A percentile compares a stretch with the other conserved stretches of the same genome.
Evolutionary conservation across 1,284 basidiomycete species (phyloP).

Genomic region (Vanrija sp.): DNA sequence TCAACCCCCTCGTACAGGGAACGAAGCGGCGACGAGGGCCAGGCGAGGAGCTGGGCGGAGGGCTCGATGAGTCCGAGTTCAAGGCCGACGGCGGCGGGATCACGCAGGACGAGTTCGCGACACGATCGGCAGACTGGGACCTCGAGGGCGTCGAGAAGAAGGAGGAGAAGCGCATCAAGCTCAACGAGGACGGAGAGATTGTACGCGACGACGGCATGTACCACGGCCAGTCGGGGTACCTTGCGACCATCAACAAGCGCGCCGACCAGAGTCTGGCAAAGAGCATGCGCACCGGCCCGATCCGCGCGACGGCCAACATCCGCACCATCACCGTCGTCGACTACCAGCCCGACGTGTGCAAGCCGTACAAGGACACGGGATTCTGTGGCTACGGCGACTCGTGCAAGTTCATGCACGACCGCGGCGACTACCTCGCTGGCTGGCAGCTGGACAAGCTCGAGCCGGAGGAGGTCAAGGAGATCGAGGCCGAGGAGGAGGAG

Average conservation of each 20-base stretch:
- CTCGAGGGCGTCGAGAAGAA: slow-evolving; percentile 33
- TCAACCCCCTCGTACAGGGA: slow-evolving; percentile 74
- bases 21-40: slow-evolving; percentile 75
- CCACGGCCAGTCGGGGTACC: slow-evolving; percentile 76
- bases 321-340: slow-evolving; percentile 92
- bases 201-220: slow-evolving; percentile 76
- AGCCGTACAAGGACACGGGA: slow-evolving; percentile 99
- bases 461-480: slow-evolving; percentile 51
- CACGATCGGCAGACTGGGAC: slow-evolving; percentile 50
- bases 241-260: slow-evolving; percentile 71
- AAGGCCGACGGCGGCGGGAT: slow-evolving; percentile 43
- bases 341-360: slow-evolving; percentile 99
- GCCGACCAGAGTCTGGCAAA: slow-evolving; percentile 64
- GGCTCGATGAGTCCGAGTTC: slow-evolving; percentile 60
- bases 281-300: slow-evolving; percentile 84
- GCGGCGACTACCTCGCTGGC: slow-evolving; percentile 79
- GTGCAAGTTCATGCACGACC: slow-evolving; percentile 90
- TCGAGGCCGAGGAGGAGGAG: slow-evolving; percentile 63
- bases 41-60: slow-evolving; percentile 55
- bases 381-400: slow-evolving; percentile 99
- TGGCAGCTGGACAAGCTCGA: slow-evolving; percentile 83
- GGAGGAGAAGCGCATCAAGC: slow-evolving; percentile 31
- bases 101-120: slow-evolving; percentile 43
- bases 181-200: slow-evolving; percentile 50
- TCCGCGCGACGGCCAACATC: slow-evolving; percentile 75